A percentile compares a stretch with the other conserved stretches of the same genome.
These are phyloP conservation scores for Microthlaspi erraticum DNA, from an alignment of 345 rosid genomes.

Conservation along the genomic window DNA sequence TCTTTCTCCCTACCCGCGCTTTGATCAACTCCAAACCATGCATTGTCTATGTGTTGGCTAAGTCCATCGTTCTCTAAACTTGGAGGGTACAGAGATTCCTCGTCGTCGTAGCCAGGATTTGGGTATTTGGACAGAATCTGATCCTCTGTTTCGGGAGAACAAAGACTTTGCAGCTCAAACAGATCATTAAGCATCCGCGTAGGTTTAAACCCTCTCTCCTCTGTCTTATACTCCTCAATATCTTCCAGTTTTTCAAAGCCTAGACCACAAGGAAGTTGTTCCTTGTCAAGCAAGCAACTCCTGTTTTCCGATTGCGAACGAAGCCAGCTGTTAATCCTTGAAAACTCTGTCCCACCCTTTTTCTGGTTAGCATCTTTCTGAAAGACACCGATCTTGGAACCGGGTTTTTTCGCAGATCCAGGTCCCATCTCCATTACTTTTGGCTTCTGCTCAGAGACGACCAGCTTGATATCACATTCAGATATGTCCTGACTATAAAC, in stretches of 20 bases:
- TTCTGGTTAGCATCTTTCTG: constrained; percentile 29
- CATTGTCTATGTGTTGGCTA: constrained; percentile 40
- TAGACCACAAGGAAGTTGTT: constrained; percentile 48
- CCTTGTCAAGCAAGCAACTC: constrained; percentile 42
- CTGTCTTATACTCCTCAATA: constrained; percentile 37
- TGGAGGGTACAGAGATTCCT: constrained; percentile 34
- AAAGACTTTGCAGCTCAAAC: constrained; percentile 49
- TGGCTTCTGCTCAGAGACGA: constrained; percentile 43
- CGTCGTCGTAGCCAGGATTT: constrained; percentile 30
- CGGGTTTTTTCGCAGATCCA: constrained; percentile 22
- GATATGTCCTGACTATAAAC: constrained; percentile 62
- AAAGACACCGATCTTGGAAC: constrained; percentile 29
- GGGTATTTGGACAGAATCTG: constrained; percentile 34
- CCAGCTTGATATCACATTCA: constrained; percentile 57
- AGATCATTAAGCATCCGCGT: constrained; percentile 49
- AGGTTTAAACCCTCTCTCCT: constrained; percentile 43
- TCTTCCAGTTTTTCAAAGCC: constrained; percentile 28
- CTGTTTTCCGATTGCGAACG: constrained; percentile 44
- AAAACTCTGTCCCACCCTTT: constrained; percentile 38
- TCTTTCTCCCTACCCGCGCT: constrained; percentile 29
- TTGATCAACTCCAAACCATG: constrained; percentile 34
- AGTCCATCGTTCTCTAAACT: constrained; percentile 27
- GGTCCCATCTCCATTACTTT: constrained; percentile 15
- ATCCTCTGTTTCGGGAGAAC: constrained; percentile 43
- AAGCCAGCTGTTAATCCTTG: constrained; percentile 58